phyloP scores from a whole-genome alignment of 257 asterid genomes.

The Nicotiana noctiflora region DNA sequence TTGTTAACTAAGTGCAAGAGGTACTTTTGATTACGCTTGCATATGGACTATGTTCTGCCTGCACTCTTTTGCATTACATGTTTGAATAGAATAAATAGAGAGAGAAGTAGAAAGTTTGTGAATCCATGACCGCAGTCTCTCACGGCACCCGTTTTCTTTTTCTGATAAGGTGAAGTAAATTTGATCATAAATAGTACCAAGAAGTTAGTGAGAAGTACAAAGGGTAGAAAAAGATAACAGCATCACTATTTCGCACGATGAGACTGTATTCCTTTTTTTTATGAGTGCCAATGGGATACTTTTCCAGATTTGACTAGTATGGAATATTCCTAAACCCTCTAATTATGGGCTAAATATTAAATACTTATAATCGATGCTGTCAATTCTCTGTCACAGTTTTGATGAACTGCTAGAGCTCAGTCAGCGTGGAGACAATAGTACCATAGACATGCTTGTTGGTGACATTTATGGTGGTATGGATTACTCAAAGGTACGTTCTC shows the following conservation, averaged over 20 bases:
- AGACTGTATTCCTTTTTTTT: neutral
- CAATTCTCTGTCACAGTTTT: constrained; percentile 46
- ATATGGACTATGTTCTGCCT: neutral
- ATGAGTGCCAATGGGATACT: neutral
- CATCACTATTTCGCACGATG: neutral
- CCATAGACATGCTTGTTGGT: constrained; percentile 97
- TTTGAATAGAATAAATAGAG: neutral
- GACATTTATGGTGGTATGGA: constrained; percentile 99
- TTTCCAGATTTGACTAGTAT: neutral
- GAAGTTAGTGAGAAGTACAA: neutral
- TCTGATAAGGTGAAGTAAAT: neutral
- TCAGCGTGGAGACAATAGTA: constrained; percentile 88
- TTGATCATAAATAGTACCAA: neutral
- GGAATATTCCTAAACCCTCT: constrained; percentile 1
- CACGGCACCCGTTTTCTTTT: neutral
- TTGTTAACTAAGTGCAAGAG: constrained; percentile 91
- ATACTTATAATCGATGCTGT: neutral
- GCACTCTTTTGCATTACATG: neutral
- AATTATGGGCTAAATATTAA: constrained; percentile 1
- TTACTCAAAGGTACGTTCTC: constrained; percentile 68
- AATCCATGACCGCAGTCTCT: neutral
- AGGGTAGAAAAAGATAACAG: neutral
- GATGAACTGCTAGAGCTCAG: constrained; percentile 97
- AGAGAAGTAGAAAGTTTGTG: neutral
- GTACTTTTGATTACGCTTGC: constrained; percentile 27